Conservation (phyloP, 345 rosid species). For the Eucalyptus melliodora region DNA sequence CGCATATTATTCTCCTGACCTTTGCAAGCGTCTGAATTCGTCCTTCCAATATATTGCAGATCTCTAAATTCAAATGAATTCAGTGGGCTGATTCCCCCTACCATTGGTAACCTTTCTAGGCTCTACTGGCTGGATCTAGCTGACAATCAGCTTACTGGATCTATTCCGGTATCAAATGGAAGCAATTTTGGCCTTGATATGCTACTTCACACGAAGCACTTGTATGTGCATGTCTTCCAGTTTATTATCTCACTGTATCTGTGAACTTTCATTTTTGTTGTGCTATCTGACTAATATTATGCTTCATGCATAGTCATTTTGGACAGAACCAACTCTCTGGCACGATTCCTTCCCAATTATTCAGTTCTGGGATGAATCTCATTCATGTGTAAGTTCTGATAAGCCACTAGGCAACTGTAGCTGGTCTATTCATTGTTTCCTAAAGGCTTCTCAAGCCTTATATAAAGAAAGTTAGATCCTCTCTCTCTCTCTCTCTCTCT, state of each 20-base stretch:
- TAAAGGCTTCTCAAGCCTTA: neutral
- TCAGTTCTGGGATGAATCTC: slow-evolving; percentile 52
- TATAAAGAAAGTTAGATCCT: neutral
- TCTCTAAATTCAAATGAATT: slow-evolving; percentile 68
- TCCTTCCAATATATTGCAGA: slow-evolving; percentile 21
- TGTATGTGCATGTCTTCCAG: slow-evolving; percentile 29
- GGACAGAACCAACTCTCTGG: slow-evolving; percentile 70
- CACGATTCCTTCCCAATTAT: slow-evolving; percentile 45
- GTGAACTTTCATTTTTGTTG: neutral
- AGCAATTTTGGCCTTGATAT: slow-evolving; percentile 66
- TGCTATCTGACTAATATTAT: neutral
- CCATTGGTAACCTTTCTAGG: slow-evolving; percentile 48
- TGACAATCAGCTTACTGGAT: slow-evolving; percentile 62
- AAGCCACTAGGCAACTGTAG: neutral
- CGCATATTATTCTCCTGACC: neutral
- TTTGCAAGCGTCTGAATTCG: neutral
- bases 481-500: neutral
- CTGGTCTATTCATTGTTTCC: neutral
- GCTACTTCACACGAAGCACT: slow-evolving; percentile 60
- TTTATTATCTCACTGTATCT: neutral
- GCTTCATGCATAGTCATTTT: slow-evolving; percentile 42
- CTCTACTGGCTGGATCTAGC: slow-evolving; percentile 87
- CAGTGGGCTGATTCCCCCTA: slow-evolving; percentile 59
- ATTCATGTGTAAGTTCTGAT: slow-evolving; percentile 59
- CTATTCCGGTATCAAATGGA: slow-evolving; percentile 68